phyloP scores from a whole-genome alignment of 805 yeast species.

The Torulaspora delbrueckii region DNA sequence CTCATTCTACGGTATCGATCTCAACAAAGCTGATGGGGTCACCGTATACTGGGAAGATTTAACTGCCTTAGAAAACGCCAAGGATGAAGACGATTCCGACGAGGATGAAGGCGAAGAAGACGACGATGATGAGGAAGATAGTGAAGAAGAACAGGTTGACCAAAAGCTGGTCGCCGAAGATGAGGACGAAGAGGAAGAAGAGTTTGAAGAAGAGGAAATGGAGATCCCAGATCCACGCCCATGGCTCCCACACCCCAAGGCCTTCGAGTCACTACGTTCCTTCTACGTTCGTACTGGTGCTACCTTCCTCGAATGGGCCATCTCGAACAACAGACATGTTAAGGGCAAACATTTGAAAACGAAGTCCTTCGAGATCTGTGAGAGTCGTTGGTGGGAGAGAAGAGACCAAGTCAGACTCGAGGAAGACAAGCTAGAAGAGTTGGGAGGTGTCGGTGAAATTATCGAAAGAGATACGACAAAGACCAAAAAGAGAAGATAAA shows the following conservation, averaged over 20 bases:
- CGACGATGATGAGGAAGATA: conserved; percentile 61
- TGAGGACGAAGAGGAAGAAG: conserved; percentile 34
- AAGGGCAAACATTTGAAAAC: conserved; percentile 87
- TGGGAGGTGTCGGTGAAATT: conserved; percentile 87
- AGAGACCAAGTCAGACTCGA: conserved; percentile 84
- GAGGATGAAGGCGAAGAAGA: conserved; percentile 69
- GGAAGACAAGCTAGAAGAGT: conserved; percentile 84
- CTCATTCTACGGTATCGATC: conserved; percentile 78
- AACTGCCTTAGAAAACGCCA: conserved; percentile 46
- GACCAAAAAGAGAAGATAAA: conserved; percentile 48
- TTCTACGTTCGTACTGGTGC: conserved; percentile 87
- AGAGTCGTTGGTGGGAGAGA: conserved; percentile 98
- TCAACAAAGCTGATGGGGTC: conserved; percentile 82
- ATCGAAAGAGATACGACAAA: conserved; percentile 63
- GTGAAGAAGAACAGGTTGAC: conserved; percentile 41
- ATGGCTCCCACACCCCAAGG: conserved; percentile 95
- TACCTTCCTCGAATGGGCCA: conserved; percentile 87
- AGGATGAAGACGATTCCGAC: conserved; percentile 53
- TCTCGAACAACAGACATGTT: conserved; percentile 75
- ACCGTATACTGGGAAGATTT: conserved; percentile 88
- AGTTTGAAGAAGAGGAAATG: conserved; percentile 52
- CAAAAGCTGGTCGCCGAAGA: conserved; percentile 38
- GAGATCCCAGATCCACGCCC: conserved; percentile 89
- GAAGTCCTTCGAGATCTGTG: conserved; percentile 84
- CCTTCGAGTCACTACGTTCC: conserved; percentile 77